Evolutionary conservation across 345 rosid species (phyloP).

Genomic region (Brassica nigra): DNA sequence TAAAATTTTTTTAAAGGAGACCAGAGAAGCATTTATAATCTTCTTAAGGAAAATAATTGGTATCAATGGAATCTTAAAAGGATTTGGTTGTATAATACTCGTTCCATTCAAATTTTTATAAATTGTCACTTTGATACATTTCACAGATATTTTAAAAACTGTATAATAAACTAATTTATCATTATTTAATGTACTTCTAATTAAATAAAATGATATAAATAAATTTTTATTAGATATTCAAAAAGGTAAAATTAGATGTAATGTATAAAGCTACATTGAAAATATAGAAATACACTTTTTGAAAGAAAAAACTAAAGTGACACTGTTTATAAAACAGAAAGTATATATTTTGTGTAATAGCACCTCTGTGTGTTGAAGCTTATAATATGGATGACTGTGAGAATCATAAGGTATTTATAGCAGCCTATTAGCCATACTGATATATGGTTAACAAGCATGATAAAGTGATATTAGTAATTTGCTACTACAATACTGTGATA

Average conservation of each 20-base stretch:
- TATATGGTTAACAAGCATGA: neutral
- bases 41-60: slow-evolving; percentile 5
- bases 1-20: neutral
- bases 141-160: neutral
- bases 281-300: neutral
- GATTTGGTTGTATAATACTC: slow-evolving; percentile 21
- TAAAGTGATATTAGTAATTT: neutral
- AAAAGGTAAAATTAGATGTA: neutral
- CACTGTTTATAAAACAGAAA: neutral
- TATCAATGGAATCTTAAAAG: slow-evolving; percentile 23
- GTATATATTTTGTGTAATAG: no score
- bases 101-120: neutral
- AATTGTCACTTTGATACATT: neutral
- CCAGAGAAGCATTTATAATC: neutral
- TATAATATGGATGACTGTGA: neutral
- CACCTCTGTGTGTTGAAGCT: neutral
- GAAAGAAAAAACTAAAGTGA: neutral
- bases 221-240: neutral
- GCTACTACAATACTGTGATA: neutral
- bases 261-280: neutral
- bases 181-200: neutral
- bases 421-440: neutral
- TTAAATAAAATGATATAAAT: neutral
- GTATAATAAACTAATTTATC: neutral
- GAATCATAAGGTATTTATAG: neutral